A percentile compares a stretch with the other conserved stretches of the same genome.
These are phyloP conservation scores for Symbiotaphrina buchneri DNA, from an alignment of 495 filamentous ascomycete genomes.

Conservation along the genomic window DNA sequence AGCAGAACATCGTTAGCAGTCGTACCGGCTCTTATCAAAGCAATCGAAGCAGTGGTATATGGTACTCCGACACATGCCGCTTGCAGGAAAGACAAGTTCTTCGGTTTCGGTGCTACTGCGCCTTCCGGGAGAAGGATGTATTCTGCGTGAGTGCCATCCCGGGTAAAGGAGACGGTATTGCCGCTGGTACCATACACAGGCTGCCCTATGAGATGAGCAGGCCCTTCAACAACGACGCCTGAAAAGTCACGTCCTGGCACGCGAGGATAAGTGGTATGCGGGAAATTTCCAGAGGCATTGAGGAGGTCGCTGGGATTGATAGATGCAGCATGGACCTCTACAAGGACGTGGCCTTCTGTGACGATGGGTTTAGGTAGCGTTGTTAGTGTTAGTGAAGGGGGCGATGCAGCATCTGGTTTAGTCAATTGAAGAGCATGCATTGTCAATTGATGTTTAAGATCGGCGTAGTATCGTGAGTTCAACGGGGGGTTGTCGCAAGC, in stretches of 20 bases:
- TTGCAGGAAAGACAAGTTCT: slow-evolving; percentile 5
- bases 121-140: slow-evolving; percentile 11
- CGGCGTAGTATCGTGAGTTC: too few relatives aligned
- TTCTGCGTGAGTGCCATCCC: slow-evolving; percentile 15
- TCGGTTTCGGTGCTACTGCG: slow-evolving; percentile 10
- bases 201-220: slow-evolving; percentile 6
- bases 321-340: neutral
- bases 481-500: too few relatives aligned
- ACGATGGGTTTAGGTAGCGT: too few relatives aligned
- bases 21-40: slow-evolving; percentile 9
- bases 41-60: slow-evolving; percentile 14
- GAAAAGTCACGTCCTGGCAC: slow-evolving; percentile 17
- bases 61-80: slow-evolving; percentile 14
- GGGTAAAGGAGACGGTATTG: slow-evolving; percentile 8
- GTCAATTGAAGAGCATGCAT: too few relatives aligned
- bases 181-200: slow-evolving; percentile 15
- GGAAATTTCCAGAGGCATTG: slow-evolving; percentile 16
- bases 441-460: too few relatives aligned
- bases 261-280: slow-evolving; percentile 16
- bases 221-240: slow-evolving; percentile 8
- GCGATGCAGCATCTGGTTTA: too few relatives aligned
- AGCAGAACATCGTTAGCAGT: slow-evolving; percentile 12
- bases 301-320: neutral
- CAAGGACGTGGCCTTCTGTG: too few relatives aligned
- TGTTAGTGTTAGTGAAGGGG: too few relatives aligned